Evolutionary conservation across 2,329 filamentous ascomycete genomes (phyloP).

Genomic region (Talaromyces amestolkiae): DNA sequence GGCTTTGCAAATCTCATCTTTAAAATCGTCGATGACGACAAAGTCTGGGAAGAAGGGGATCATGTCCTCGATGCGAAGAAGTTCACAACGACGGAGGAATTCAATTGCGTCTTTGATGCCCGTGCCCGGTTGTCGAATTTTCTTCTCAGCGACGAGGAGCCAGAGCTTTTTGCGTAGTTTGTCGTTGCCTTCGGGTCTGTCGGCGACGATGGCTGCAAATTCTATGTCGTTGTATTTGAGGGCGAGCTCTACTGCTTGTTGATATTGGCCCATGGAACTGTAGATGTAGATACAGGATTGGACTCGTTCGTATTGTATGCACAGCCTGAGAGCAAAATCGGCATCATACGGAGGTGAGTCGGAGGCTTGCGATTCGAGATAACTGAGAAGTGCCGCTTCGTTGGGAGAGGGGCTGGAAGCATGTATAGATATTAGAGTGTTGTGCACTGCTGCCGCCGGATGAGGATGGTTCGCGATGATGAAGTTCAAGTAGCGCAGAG

Average conservation of each 20-base stretch:
- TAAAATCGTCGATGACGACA: conserved; percentile 98
- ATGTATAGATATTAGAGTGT: conserved; percentile 94
- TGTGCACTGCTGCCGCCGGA: conserved; percentile 86
- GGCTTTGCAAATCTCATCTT: conserved; percentile 92
- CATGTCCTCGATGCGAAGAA: conserved; percentile 91
- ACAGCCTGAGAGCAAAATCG: conserved; percentile 91
- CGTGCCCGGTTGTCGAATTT: conserved; percentile 74
- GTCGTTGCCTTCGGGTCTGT: conserved; percentile 73
- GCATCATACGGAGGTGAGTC: conserved; percentile 84
- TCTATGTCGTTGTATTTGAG: conserved; percentile 87
- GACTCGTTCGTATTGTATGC: conserved; percentile 90
- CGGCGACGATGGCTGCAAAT: conserved; percentile 83
- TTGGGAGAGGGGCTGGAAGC: conserved; percentile 80
- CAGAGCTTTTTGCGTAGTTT: conserved; percentile 88
- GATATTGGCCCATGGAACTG: conserved; percentile 91
- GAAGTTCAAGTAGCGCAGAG: conserved; percentile 87
- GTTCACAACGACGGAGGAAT: conserved; percentile 85
- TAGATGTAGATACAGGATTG: conserved; percentile 97
- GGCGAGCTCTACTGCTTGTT: conserved; percentile 88
- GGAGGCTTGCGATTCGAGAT: conserved; percentile 86
- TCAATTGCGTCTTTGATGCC: conserved; percentile 93
- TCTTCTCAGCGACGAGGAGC: conserved; percentile 91
- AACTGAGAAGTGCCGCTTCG: conserved; percentile 80
- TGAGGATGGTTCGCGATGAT: conserved; percentile 78
- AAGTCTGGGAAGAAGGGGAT: conserved; percentile 99